phyloP scores from a whole-genome alignment of 1,139 yeast species.

The Suhomyces taliae region DNA sequence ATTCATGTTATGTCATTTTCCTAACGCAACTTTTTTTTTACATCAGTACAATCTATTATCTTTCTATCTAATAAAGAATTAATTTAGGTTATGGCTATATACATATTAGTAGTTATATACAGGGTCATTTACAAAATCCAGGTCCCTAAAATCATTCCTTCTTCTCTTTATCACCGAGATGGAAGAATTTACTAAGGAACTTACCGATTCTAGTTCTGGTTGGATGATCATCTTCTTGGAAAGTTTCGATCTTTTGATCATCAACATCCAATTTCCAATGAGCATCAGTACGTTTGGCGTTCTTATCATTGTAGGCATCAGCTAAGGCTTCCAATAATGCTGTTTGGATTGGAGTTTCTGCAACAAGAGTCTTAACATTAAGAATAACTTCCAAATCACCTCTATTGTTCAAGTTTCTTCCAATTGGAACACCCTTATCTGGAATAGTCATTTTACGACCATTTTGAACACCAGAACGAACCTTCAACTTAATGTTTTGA shows the following conservation, averaged over 20 bases:
- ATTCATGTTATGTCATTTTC: no score
- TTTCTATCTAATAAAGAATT: not conserved
- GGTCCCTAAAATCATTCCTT: conserved; percentile 3
- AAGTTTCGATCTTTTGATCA: conserved; percentile 23
- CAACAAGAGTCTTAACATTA: conserved; percentile 68
- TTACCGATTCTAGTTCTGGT: conserved; percentile 62
- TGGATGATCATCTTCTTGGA: conserved; percentile 49
- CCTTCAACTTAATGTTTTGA: conserved; percentile 68
- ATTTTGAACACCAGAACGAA: conserved; percentile 84
- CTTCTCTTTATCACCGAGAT: conserved; percentile 32
- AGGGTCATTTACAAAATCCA: not conserved
- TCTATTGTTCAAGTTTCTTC: conserved; percentile 55
- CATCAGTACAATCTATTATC: not conserved
- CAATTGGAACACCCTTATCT: conserved; percentile 83
- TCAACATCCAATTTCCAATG: conserved; percentile 50
- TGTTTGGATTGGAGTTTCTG: conserved; percentile 83
- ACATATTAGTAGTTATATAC: conserved; percentile 4
- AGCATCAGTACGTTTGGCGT: conserved; percentile 71
- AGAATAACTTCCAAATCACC: conserved; percentile 82
- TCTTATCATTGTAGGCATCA: conserved; percentile 77
- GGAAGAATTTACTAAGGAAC: conserved; percentile 63
- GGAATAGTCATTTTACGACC: conserved; percentile 78
- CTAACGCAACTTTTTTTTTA: no score
- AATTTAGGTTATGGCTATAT: not conserved
- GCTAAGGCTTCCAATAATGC: conserved; percentile 95